phyloP scores from a whole-genome alignment of 441 rosid genomes.

The Hura crepitans region DNA sequence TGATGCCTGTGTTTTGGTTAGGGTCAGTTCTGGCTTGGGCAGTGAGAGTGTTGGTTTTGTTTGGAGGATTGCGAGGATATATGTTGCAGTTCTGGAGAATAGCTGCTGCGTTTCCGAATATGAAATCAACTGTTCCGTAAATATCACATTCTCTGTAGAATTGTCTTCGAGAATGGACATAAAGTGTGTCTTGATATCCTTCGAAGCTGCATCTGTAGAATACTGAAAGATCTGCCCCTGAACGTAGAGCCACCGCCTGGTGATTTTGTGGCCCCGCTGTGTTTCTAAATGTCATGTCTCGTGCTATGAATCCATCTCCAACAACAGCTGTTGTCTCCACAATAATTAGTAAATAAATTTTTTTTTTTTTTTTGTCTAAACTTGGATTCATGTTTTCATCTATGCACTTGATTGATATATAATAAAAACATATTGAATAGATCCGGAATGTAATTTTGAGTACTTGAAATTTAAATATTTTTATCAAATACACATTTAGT shows the following conservation, averaged over 20 bases:
- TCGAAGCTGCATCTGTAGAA: conserved; percentile 65
- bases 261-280: conserved; percentile 69
- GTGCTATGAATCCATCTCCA: conserved; percentile 61
- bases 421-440: neutral
- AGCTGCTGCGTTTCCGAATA: conserved; percentile 73
- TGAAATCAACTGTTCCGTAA: conserved; percentile 77
- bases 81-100: conserved; percentile 72
- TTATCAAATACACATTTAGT: too few species aligned
- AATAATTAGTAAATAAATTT: neutral
- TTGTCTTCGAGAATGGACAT: conserved; percentile 57
- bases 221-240: conserved; percentile 69
- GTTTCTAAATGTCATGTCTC: conserved; percentile 62
- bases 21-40: conserved; percentile 80
- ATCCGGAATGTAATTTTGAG: too few species aligned
- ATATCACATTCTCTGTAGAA: conserved; percentile 71
- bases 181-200: conserved; percentile 81
- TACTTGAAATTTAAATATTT: too few species aligned
- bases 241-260: conserved; percentile 87
- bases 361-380: too few species aligned
- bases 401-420: too few species aligned
- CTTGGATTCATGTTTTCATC: too few species aligned
- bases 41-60: conserved; percentile 50
- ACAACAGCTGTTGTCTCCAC: conserved; percentile 36
- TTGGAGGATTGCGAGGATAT: conserved; percentile 50
- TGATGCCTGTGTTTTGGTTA: conserved; percentile 73